A percentile compares a stretch with the other conserved stretches of the same genome.
Evolutionary conservation across 495 filamentous ascomycete species (phyloP).

Genomic region (Aspergillus leporis): DNA sequence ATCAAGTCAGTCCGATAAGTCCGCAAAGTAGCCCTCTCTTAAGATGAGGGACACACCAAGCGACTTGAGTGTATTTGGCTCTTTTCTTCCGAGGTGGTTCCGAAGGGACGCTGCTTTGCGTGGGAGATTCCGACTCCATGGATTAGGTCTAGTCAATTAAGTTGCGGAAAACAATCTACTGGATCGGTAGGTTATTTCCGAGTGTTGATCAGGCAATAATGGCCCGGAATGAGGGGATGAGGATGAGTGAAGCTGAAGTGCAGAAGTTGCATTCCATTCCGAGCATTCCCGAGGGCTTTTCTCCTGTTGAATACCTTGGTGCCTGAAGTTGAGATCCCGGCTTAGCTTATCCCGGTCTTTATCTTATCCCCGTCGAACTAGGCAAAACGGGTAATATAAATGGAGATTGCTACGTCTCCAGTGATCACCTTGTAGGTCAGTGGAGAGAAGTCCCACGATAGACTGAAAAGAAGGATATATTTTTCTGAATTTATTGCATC

Average conservation of each 20-base stretch:
- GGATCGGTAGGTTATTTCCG: neutral
- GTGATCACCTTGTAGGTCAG: no score
- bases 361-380: neutral
- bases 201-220: neutral
- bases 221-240: neutral
- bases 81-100: constrained; percentile 33
- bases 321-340: neutral
- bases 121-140: constrained; percentile 11
- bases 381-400: no score
- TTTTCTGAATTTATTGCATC: no score
- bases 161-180: neutral
- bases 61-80: constrained; percentile 41
- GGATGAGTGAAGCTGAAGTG: neutral
- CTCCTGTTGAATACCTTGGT: neutral
- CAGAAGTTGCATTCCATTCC: neutral
- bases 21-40: neutral
- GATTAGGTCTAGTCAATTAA: neutral
- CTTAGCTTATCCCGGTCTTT: neutral
- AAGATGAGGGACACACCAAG: constrained; percentile 30
- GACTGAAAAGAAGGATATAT: no score
- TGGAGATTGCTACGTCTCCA: no score
- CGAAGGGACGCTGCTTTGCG: constrained; percentile 11
- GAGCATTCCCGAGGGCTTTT: neutral
- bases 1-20: constrained; percentile 12
- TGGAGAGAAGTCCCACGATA: no score